Evolutionary conservation across 78 protist genomes (phyloP), one percentile per base, ranked within the genome.

Genomic region (Dictyostelium capitatum): DNA sequence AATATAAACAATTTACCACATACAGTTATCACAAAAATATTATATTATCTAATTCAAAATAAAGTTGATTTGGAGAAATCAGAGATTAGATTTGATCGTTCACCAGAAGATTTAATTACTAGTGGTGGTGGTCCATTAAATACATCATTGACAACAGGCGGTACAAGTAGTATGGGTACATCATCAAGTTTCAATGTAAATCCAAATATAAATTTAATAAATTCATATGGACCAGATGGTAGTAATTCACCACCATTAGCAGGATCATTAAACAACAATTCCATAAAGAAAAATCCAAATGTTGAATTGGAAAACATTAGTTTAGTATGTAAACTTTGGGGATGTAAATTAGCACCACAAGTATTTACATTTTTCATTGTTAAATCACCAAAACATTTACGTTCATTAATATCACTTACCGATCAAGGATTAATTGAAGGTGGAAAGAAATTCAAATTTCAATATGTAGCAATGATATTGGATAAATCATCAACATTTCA

Each of bases 301-400:
- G 43, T 51, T 8, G 92, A 87, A 20, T 53, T 87, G 4, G 81
- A 87, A 50, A 62, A 75, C 0, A 59, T 87, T 32, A 77, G 70
- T 48, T 32, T 87, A 28, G 92, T 87, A 28, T 87, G 92, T 48
- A 87, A 87, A 64, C 64, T 70, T n/a, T 87, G 92, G 92, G 92
- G 81, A 57, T 59, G 46, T 17, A 82, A 77, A 69, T 57, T 87
- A 6, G 70, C 92, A 28, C 92, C 92, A 54, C 92, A 87, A 32
- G 83, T 87, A 25, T 87, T 87, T 32, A 69, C 78, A 6, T 80
- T 48, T 48, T 87, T 77, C 32, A 80, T 79, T 0, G 83, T 87
- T 2, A 87, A 87, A 46, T 87, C 92, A 75, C 92, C 82, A 19
- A 87, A 87, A 30, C 81, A 87, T 64, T 32, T 87, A 25, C 23